Conservation (phyloP, 2,329 filamentous ascomycete genomes). For the Penicillium fuscoglaucum region DNA sequence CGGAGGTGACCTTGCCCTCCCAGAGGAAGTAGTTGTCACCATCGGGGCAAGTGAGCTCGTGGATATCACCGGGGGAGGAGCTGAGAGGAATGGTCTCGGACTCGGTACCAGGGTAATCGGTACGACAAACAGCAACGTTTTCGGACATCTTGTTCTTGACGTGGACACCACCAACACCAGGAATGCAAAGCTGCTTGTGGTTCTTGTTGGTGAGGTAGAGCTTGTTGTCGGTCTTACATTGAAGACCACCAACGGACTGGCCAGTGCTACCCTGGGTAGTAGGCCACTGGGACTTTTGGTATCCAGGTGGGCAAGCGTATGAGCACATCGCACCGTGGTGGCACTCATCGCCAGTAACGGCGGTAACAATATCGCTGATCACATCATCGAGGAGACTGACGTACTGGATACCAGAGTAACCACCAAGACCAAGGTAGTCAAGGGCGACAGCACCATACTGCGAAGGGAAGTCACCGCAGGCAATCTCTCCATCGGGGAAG, state of each 20-base stretch:
- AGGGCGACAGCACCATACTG: conserved; percentile 76
- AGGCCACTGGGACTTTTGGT: conserved; percentile 92
- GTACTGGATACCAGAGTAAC: conserved; percentile 79
- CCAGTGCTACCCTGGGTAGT: conserved; percentile 71
- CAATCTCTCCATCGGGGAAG: conserved; percentile 74
- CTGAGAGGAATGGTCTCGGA: conserved; percentile 77
- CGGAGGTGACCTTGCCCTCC: conserved; percentile 72
- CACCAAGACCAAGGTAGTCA: conserved; percentile 66
- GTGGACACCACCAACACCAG: conserved; percentile 67
- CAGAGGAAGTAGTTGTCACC: conserved; percentile 74
- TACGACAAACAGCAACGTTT: conserved; percentile 79
- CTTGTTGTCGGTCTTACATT: conserved; percentile 71
- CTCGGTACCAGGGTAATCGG: conserved; percentile 93
- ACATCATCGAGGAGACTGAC: conserved; percentile 53
- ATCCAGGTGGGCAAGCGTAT: conserved; percentile 87
- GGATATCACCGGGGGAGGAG: conserved; percentile 58
- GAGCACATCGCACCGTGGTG: conserved; percentile 73
- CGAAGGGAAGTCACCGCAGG: conserved; percentile 73
- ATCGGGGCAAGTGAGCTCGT: conserved; percentile 73
- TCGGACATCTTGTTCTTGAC: conserved; percentile 72
- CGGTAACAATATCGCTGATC: conserved; percentile 67
- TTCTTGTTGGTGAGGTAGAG: conserved; percentile 72
- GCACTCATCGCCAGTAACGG: conserved; percentile 63
- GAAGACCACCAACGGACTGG: conserved; percentile 84
- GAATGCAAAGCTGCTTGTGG: conserved; percentile 71